Evolutionary conservation across 306 rosid genomes (phyloP), one percentile per base, ranked within the genome.

Genomic region (Fragaria nilgerrensis): DNA sequence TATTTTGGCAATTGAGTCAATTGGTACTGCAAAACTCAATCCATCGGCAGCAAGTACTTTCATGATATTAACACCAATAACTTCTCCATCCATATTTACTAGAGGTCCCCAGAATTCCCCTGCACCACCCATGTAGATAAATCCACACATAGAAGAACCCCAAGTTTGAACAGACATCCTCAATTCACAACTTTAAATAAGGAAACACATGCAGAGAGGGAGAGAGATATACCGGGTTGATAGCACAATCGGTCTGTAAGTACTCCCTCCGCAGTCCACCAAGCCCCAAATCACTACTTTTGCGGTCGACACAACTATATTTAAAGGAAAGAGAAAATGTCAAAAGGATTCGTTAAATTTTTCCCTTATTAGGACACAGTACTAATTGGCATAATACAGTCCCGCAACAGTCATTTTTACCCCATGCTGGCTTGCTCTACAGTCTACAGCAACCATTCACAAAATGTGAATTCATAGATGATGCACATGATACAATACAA

Each of bases 91-190:
- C 77, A 90, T 78, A 85, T 95, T 90, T 64, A 90, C 92, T 73
- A 95, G 89, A 43, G 99, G 97, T 9, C 97, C 74, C 99, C 99
- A 78, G 97, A 95, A 86, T 88, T 95, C 44, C 97, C 99, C 97
- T 95, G 82, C 61, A 77, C 67, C 86, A 74, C 14, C 59, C 69
- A 41, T 16, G 65, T 45, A 64, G 10, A 62, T 59, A 63, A 19
- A 81, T 22, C 3, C 22, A 52, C 50, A 15, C 65, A 34, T 56
- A 43, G 20, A 32, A 68, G 32, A 16, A 14, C 64, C 10, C 13
- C 41, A 27, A 43, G 8, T 44, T 59, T 43, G 65, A 13, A 7
- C 56, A 66, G 25, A 59, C 69, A 41, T 61, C 34, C 39, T 27
- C 2, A 59, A 10, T 59, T 9, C 36, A 34, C 48, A 17, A 34